phyloP scores from a whole-genome alignment of 768 basidiomycete species.

The Lactifluus rugatus region DNA sequence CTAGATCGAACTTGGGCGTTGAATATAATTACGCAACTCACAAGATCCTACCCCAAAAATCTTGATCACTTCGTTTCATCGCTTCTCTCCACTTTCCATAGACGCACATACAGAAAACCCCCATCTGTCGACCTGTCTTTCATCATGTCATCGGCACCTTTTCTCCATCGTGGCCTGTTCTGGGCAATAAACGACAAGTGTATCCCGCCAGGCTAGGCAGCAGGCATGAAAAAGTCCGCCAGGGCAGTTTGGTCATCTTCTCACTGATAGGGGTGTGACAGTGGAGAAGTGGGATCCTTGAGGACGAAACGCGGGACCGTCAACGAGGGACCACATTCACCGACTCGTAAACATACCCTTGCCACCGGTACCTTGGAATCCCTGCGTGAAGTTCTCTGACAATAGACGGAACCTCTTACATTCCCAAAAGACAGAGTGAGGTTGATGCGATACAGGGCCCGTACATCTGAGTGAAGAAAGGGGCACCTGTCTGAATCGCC shows the following conservation, averaged over 20 bases:
- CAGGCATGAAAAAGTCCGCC: constrained; percentile 1
- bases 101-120: neutral
- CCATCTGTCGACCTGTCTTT: neutral
- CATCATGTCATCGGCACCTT: constrained; percentile 12
- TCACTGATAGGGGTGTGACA: constrained; percentile 8
- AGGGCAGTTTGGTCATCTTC: neutral
- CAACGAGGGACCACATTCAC: neutral
- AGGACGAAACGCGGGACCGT: neutral
- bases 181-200: neutral
- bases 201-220: neutral
- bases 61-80: neutral
- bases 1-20: neutral
- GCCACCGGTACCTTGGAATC: neutral
- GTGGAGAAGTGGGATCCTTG: neutral
- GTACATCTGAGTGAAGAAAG: neutral
- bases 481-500: neutral
- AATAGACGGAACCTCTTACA: neutral
- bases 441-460: neutral
- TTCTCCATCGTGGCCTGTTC: neutral
- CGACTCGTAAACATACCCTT: constrained; percentile 5
- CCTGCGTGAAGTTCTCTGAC: neutral
- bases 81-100: neutral
- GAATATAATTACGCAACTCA: neutral
- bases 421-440: neutral
- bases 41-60: neutral